phyloP scores from a whole-genome alignment of 352 stramenopile species.

The Pythium utonaiense region DNA sequence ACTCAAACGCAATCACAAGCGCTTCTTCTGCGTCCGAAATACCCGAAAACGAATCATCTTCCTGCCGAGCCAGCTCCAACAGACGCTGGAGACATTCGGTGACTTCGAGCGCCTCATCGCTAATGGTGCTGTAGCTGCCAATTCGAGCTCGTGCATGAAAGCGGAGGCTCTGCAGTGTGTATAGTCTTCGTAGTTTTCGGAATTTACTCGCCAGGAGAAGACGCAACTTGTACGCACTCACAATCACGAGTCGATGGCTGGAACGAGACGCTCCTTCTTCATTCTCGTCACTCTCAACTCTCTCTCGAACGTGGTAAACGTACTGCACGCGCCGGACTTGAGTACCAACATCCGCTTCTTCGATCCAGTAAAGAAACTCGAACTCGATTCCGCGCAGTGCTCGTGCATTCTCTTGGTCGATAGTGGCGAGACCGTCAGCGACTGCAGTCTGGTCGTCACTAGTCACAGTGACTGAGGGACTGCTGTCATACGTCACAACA shows the following conservation, averaged over 20 bases:
- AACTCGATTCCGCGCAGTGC: slow-evolving; percentile 41
- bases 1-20: slow-evolving; percentile 25
- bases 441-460: slow-evolving; percentile 21
- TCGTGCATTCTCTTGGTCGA: slow-evolving; percentile 40
- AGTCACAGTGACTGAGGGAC: background rate
- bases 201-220: slow-evolving; percentile 35
- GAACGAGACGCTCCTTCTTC: background rate
- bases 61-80: slow-evolving; percentile 21
- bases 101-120: slow-evolving; percentile 43
- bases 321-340: slow-evolving; percentile 65
- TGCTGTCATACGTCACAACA: slow-evolving; percentile 11
- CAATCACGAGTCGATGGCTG: slow-evolving; percentile 35
- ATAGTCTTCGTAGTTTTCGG: slow-evolving; percentile 22
- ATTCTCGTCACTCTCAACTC: background rate
- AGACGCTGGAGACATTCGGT: slow-evolving; percentile 29
- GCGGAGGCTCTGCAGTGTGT: slow-evolving; percentile 31
- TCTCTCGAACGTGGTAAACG: slow-evolving; percentile 33
- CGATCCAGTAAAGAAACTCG: slow-evolving; percentile 66
- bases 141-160: slow-evolving; percentile 72
- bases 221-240: slow-evolving; percentile 62
- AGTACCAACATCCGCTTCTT: slow-evolving; percentile 62
- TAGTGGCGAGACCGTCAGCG: slow-evolving; percentile 29
- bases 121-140: slow-evolving; percentile 73
- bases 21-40: slow-evolving; percentile 30
- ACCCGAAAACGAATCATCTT: background rate